A percentile compares a stretch with the other conserved stretches of the same genome.
phyloP scores from a whole-genome alignment of 768 basidiomycete genomes.

The Mrakia gelida region DNA sequence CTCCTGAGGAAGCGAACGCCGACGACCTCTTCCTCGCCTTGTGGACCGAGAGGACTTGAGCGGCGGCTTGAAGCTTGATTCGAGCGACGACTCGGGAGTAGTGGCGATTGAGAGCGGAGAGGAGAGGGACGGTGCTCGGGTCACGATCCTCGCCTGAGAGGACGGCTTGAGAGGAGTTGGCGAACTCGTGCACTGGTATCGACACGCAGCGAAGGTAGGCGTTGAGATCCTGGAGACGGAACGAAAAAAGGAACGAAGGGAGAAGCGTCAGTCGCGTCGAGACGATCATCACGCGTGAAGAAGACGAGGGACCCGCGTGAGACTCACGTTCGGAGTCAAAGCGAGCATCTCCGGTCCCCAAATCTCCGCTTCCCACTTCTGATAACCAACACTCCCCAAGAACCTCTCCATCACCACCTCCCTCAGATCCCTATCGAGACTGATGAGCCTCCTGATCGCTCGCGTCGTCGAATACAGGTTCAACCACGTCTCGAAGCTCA shows the following conservation, averaged over 20 bases:
- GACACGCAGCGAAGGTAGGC: constrained; percentile 76
- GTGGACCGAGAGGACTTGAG: not conserved
- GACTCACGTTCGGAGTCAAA: constrained; percentile 59
- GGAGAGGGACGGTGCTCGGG: not conserved
- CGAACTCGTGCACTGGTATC: constrained; percentile 68
- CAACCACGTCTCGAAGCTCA: constrained; percentile 72
- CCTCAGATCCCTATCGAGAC: constrained; percentile 52
- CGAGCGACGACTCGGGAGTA: constrained; percentile 70
- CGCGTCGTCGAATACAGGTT: constrained; percentile 58
- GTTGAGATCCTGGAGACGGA: constrained; percentile 60
- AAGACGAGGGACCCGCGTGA: not conserved
- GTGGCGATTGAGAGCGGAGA: constrained; percentile 57
- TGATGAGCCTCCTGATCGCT: constrained; percentile 52
- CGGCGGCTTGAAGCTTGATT: constrained; percentile 18
- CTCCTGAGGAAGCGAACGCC: not conserved
- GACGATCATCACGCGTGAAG: too few relatives aligned
- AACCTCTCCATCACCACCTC: constrained; percentile 68
- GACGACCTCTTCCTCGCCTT: constrained; percentile 9
- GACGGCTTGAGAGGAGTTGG: constrained; percentile 57
- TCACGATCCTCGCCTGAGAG: constrained; percentile 39
- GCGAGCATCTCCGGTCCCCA: constrained; percentile 55
- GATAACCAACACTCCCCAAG: constrained; percentile 67
- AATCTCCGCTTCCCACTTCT: constrained; percentile 55
- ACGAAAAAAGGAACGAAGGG: constrained; percentile 26
- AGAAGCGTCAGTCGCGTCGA: constrained; percentile 20